These are phyloP conservation scores for Eutrema japonicum DNA, from an alignment of 345 rosid genomes.

Conservation along the genomic window DNA sequence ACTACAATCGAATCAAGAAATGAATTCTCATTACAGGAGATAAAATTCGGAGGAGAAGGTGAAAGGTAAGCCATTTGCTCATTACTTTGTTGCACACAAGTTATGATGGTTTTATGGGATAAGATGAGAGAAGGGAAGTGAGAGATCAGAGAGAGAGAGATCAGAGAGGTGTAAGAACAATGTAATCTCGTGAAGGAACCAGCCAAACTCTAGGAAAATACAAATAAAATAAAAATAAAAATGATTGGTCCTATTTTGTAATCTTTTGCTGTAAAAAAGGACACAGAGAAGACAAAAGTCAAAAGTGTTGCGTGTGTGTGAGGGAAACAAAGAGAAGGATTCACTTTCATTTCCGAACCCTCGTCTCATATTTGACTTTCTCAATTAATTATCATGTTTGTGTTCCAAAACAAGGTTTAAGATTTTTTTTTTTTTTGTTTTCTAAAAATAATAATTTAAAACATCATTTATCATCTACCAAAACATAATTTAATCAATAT, in stretches of 20 bases:
- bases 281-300: conserved; percentile 34
- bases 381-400: no score
- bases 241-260: conserved; percentile 45
- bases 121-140: conserved; percentile 35
- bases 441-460: no score
- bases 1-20: conserved; percentile 53
- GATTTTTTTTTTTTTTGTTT: no score
- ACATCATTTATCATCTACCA: no score
- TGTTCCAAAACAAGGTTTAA: no score
- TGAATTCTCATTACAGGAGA: conserved; percentile 46
- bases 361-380: no score
- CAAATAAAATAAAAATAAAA: background rate
- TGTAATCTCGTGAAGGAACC: conserved; percentile 47
- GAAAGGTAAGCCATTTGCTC: conserved; percentile 50
- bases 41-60: conserved; percentile 37
- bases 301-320: conserved; percentile 44
- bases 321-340: conserved; percentile 31
- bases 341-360: no score
- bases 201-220: conserved; percentile 44
- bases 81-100: conserved; percentile 20
- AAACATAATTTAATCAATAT: no score
- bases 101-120: conserved; percentile 36
- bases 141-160: conserved; percentile 4
- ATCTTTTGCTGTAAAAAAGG: conserved; percentile 41
- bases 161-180: conserved; percentile 24